Percentiles rank a stretch among this genome's conserved stretches.
These are phyloP conservation scores for Takashimella tepidaria DNA, from an alignment of 1,284 basidiomycete species.

Conservation along the genomic window DNA sequence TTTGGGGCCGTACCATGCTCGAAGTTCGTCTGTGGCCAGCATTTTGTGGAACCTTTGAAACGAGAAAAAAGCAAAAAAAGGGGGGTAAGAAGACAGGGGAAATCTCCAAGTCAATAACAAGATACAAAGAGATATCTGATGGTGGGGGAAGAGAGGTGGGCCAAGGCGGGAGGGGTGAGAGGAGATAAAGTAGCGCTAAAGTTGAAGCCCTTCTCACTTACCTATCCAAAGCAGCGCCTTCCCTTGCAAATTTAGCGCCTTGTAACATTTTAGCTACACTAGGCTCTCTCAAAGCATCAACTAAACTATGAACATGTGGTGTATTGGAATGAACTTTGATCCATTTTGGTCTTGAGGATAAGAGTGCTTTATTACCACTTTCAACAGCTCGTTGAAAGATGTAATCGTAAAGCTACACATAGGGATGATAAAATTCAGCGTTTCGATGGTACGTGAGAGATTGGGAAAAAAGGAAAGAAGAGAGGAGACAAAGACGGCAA, in stretches of 20 bases:
- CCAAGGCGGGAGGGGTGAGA: neutral
- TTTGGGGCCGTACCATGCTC: conserved; percentile 97
- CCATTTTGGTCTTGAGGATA: conserved; percentile 74
- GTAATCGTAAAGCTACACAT: conserved; percentile 61
- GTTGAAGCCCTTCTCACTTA: conserved; percentile 50
- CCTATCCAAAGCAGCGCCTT: conserved; percentile 87
- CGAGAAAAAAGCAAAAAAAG: too few relatives aligned
- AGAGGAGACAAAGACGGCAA: neutral
- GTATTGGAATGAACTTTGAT: conserved; percentile 88
- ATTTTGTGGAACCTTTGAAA: conserved; percentile 99
- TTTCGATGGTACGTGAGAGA: neutral
- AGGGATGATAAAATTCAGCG: neutral
- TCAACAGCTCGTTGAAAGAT: conserved; percentile 74
- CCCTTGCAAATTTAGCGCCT: conserved; percentile 95
- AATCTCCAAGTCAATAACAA: conserved; percentile 7
- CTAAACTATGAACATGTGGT: conserved; percentile 90
- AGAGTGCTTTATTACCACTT: conserved; percentile 76
- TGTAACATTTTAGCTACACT: conserved; percentile 69
- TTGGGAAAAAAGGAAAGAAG: neutral
- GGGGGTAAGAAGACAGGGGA: too few relatives aligned
- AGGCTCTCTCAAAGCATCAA: conserved; percentile 90
- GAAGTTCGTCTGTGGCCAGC: conserved; percentile 86
- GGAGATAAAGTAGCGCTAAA: neutral
- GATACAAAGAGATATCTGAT: neutral
- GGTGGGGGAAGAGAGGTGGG: neutral